Base-by-base conservation (phyloP, 179 eudicot species). In the Silene vulgaris region DNA sequence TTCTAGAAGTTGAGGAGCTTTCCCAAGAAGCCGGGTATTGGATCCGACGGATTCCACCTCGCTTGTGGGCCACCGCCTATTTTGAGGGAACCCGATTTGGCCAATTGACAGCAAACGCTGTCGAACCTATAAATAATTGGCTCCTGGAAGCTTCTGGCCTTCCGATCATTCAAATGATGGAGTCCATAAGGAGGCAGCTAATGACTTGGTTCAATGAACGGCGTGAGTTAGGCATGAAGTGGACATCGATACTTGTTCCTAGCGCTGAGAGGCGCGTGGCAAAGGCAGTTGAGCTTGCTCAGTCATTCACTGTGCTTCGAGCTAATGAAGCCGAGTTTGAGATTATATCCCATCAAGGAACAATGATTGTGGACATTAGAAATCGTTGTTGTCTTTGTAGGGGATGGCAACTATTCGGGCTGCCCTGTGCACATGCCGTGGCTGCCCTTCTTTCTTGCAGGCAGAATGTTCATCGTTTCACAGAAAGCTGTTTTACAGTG, bases 381-480 rank as follows among this genome's bases (percentile, higher is more conserved):
- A 89, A 84, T 20, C 86, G 98, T 20, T 84, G 82, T n/a, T 94
- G 98, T 74, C 84, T 91, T 0, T 94, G 98, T 74, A 73, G 92
- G 45, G 89, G 93, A 1, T 94, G 98, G 97, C 97, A 94, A 75
- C 79, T 90, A 61, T 92, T 87, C 65, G 98, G 98, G 28, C 82
- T 94, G n/a, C 98, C 98, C 0, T 94, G 98, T 81, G 97, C 98
- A 50, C 98, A 94, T 80, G 98, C 93, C 14, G 96, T 91, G 60
- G 96, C 98, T 23, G 98, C 98, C 26, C 85, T 94, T 17, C 84
- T 91, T 72, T 94, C 96, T 2, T 90, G 97, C 76, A 87, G 98
- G 85, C 97, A 91, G 79, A 90, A 87, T 61, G 87, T 85, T 48
- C 98, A 91, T 45, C 71, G 87, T 16, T 94, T 94, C 77, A 89